Evolutionary conservation across 1,139 yeast genomes (phyloP), one percentile per base, ranked within the genome.

Genomic region (Diutina pseudorugosa): DNA sequence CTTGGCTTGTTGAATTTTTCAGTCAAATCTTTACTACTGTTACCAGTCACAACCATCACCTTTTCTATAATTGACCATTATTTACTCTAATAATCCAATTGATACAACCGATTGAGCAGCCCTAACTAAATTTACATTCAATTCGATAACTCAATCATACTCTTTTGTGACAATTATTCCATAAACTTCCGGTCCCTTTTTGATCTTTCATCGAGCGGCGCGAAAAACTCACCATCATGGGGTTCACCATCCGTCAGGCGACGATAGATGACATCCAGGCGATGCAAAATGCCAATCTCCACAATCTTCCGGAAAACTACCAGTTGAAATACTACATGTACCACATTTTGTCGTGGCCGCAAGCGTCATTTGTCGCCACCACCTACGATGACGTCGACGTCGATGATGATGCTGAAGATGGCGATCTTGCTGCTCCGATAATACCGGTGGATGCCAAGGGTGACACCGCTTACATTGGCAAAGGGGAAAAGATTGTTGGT

Each of bases 301-400:
- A 86, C 59, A 93, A 93, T 62, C 74, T 93, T 59, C 98, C 99
- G 4, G 99, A 93, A 66, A 93, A 93, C 69, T 93, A 93, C 65
- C 85, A 86, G 59, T 73, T 91, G 68, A 91, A 91, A 68, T 93
- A 91, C 68, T 93, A 91, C 67, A 79, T 94, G 77, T 93, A 93
- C 67, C 99, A 93, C 67, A 79, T 90, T 19, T 72, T 91, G 54
- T 85, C 97, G 47, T 93, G 98, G 98, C 98, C 99, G 1, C 96
- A 93, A 66, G 95, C 95, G 7, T 88, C 96, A 51, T 93, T 84
- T 71, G 98, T 93, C 41, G 98, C 98, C 23, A 85, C 94, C 1
- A 87, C 94, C 1, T 82, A 69, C 60, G 77, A 73, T 53, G 69
- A 66, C 51, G 60, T 63, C 21, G 60, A 56, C 9, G 60, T 77